Evolutionary conservation across 1,139 yeast genomes (phyloP), one percentile per base, ranked within the genome.

Genomic region (Chernovozyma aurita): DNA sequence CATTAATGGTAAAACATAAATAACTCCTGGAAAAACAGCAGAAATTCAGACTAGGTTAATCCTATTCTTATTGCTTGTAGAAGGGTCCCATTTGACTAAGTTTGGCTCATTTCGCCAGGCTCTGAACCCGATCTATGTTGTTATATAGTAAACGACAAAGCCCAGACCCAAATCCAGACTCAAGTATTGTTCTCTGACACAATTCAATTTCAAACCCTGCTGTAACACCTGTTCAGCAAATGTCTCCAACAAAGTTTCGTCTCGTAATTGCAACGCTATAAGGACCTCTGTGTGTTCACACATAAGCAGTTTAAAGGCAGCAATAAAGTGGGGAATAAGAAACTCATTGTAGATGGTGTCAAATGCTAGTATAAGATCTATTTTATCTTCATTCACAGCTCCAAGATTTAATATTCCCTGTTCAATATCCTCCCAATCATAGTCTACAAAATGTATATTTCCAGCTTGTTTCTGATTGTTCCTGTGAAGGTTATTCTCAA

Each of bases 311-410:
- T 52, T 49, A 17, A 78, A 34, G 0, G 84, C 65, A 13, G 54
- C 53, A 4, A 79, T 56, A 39, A 83, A 73, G 35, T 61, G 72
- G 0, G 71, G 72, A 2, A 81, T 67, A 31, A 84, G 59, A 44
- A 63, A 80, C 40, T 78, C 85, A 48, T 83, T 84, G 57, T 83
- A 83, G 4, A 83, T 67, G 8, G 87, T 78, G 51, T 83, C 94
- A 48, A 84, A 77, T 0, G 87, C 85, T 13, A 83, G 48, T 3
- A 83, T 59, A 15, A 76, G 47, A 42, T 75, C 77, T 9, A 36
- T 15, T 6, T 15, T 14, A 3, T 38, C 28, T 1, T 32, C 36
- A 3, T 35, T 30, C 5, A 41, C 15, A 4, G 49, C 42, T 4
- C 44, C 28, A 26, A 61, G 51, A 24, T 57, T 53, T 24, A 41